phyloP scores from a whole-genome alignment of 257 asterid genomes.

The Scutellaria barbata region DNA sequence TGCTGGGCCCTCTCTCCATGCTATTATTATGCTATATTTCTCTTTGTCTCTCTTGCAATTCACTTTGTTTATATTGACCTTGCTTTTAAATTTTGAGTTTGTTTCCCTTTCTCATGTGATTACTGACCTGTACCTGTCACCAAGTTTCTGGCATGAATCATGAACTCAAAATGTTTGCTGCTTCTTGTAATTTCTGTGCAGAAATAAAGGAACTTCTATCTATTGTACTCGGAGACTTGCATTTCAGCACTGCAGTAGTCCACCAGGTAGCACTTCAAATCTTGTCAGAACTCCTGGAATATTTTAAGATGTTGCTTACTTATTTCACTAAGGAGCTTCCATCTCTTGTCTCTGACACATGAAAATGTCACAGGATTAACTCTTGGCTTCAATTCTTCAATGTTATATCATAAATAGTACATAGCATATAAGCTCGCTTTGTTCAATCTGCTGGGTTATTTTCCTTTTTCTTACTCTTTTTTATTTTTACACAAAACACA shows the following conservation, averaged over 20 bases:
- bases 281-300: constrained; percentile 20
- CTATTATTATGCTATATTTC: not conserved
- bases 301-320: constrained; percentile 16
- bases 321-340: constrained; percentile 15
- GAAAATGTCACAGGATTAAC: constrained; percentile 22
- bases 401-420: constrained; percentile 27
- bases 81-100: constrained; percentile 20
- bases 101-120: constrained; percentile 18
- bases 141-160: constrained; percentile 21
- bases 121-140: constrained; percentile 24
- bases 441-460: constrained; percentile 21
- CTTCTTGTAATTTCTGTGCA: constrained; percentile 46
- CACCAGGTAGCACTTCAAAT: constrained; percentile 75
- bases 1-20: not conserved
- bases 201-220: constrained; percentile 89
- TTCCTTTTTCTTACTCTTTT: constrained; percentile 7
- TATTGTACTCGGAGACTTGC: constrained; percentile 78
- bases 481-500: constrained; percentile 36
- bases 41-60: not conserved
- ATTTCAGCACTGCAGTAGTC: constrained; percentile 81
- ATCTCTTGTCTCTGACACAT: constrained; percentile 12
- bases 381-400: constrained; percentile 23
- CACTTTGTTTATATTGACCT: constrained; percentile 15
- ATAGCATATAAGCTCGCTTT: not conserved
- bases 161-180: constrained; percentile 35